Evolutionary conservation across 2,329 filamentous ascomycete genomes (phyloP), one percentile per base, ranked within the genome.

Genomic region (Stemphylium lycopersici): DNA sequence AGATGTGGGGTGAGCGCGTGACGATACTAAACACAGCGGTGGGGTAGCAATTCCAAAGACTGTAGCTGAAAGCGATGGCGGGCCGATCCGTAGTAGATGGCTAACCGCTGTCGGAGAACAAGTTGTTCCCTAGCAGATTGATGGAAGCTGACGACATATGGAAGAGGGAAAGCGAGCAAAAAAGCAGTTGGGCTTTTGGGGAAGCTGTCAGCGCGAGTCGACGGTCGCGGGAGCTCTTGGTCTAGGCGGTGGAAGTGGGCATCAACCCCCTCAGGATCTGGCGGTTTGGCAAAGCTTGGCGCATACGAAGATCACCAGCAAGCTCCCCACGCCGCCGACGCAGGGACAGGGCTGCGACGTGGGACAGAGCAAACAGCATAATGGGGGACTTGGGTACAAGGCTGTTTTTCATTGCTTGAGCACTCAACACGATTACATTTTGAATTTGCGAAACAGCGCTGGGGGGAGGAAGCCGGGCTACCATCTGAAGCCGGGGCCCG

Each of bases 61-160:
- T 55, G 58, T 42, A 60, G 56, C 58, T 60, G 55, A 61, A 59
- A 62, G 57, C 58, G 59, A 63, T 57, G 58, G 62, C 67, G 61
- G 67, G 60, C 66, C 61, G 61, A 48, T 61, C 61, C 56, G 65
- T 61, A 43, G 46, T 59, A 48, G 43, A 40, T 57, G 44, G 66
- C 68, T 74, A 74, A 62, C 71, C 71, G 63, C 67, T 72, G 62
- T 74, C 71, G 52, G 68, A 69, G 68, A 74, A 74, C 67, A 70
- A 53, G 46, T 64, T 67, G 68, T 70, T 73, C 65, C 71, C 69
- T 55, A 69, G 60, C 58, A 65, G 58, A 47, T 66, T 67, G 61
- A 62, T 70, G 58, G 60, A 63, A 50, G 67, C 62, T 48, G 61
- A 72, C 69, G 72, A 75, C 72, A 75, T 74, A 58, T 62, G 66